Evolutionary conservation across 1,284 basidiomycete genomes (phyloP).

Genomic region (Mycena citricolor): DNA sequence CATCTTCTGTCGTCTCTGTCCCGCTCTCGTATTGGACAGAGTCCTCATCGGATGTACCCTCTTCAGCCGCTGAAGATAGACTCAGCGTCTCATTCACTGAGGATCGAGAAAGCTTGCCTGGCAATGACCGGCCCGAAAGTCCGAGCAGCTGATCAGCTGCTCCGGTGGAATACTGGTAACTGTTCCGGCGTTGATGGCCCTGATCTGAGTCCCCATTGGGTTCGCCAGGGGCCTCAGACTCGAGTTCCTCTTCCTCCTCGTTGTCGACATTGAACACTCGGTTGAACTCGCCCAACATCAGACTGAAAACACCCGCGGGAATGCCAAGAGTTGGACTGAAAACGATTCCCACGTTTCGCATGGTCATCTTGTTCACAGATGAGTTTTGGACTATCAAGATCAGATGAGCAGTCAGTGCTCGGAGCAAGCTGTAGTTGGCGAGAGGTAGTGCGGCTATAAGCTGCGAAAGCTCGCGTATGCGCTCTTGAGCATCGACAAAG

Average conservation of each 20-base stretch:
- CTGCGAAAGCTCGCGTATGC: slow-evolving; percentile 82
- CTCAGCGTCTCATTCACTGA: slow-evolving; percentile 21
- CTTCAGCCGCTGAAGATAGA: slow-evolving; percentile 48
- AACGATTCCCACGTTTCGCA: slow-evolving; percentile 98
- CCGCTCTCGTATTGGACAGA: slow-evolving; percentile 70
- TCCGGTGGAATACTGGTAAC: slow-evolving; percentile 74
- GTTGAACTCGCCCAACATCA: slow-evolving; percentile 91
- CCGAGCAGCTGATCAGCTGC: slow-evolving; percentile 79
- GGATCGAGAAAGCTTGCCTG: slow-evolving; percentile 42
- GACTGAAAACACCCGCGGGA: slow-evolving; percentile 90
- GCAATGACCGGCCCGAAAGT: slow-evolving; percentile 62
- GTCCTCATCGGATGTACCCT: slow-evolving; percentile 67
- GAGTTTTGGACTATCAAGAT: slow-evolving; percentile 94
- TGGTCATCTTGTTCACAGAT: slow-evolving; percentile 95
- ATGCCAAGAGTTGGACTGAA: slow-evolving; percentile 95
- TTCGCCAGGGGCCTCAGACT: slow-evolving; percentile 31
- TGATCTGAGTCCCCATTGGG: slow-evolving; percentile 38
- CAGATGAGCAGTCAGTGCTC: slow-evolving; percentile 92
- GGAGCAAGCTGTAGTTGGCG: slow-evolving; percentile 91
- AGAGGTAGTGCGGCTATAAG: slow-evolving; percentile 87
- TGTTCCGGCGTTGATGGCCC: slow-evolving; percentile 59
- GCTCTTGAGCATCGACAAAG: slow-evolving; percentile 83
- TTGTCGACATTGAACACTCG: slow-evolving; percentile 81
- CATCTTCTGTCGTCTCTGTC: slow-evolving; percentile 65
- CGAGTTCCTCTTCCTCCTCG: slow-evolving; percentile 35